These are phyloP conservation scores for Sporothrix pallida DNA, from an alignment of 2,329 filamentous ascomycete genomes.

Conservation along the genomic window DNA sequence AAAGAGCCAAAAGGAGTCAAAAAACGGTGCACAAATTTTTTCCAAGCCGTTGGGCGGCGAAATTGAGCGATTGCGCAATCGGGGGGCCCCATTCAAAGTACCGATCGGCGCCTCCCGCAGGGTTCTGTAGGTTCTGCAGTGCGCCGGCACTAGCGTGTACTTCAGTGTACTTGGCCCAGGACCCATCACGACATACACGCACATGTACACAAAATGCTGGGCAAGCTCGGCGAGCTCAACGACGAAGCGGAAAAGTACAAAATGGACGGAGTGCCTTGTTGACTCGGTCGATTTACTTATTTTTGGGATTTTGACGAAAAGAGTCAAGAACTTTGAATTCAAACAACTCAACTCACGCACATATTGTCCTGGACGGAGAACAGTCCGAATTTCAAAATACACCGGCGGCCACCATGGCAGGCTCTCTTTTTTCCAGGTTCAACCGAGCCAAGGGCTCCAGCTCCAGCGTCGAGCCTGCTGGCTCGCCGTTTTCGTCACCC, in stretches of 20 bases:
- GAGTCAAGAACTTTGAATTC: not conserved
- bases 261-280: not conserved
- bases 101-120: slow-evolving; percentile 15
- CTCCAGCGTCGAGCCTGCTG: not conserved
- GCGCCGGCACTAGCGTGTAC: not conserved
- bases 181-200: not conserved
- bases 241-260: not conserved
- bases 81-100: not conserved
- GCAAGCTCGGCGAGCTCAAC: no score
- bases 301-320: not conserved
- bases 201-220: not conserved
- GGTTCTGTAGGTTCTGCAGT: not conserved
- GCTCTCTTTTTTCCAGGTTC: not conserved
- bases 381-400: not conserved
- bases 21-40: slow-evolving; percentile 17
- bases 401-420: not conserved
- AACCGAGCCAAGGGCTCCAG: not conserved
- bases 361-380: no score
- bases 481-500: not conserved
- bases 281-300: not conserved
- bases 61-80: slow-evolving; percentile 29
- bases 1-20: no score
- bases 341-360: not conserved
- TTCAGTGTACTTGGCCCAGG: no score
- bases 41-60: slow-evolving; percentile 1